These are phyloP conservation scores for Solanum chacoense DNA, from an alignment of 305 asterid species.

Conservation along the genomic window DNA sequence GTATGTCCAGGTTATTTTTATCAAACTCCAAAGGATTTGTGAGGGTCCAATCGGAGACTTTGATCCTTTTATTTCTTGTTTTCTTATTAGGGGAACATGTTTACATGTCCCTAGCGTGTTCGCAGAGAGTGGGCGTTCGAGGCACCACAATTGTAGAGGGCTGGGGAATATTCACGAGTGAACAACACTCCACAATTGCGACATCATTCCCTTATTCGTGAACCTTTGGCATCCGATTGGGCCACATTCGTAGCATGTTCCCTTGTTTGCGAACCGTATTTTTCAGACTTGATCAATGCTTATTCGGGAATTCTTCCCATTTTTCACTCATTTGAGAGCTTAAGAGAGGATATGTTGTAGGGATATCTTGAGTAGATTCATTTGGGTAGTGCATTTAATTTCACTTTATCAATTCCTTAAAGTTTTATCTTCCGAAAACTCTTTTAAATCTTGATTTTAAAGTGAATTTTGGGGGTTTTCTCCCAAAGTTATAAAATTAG, in stretches of 20 bases:
- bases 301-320: not conserved
- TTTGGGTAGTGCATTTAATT: too few species aligned
- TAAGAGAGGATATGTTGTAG: not conserved
- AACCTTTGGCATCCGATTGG: not conserved
- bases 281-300: not conserved
- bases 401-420: too few species aligned
- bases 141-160: too few species aligned
- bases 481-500: not conserved
- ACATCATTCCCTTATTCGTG: not conserved
- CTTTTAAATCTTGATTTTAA: not conserved
- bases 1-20: not conserved
- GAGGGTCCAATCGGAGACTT: not conserved
- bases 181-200: too few species aligned
- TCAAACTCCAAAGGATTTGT: too few species aligned
- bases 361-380: too few species aligned
- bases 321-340: not conserved
- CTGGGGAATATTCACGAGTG: too few species aligned
- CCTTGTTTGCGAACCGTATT: not conserved
- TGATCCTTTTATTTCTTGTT: not conserved
- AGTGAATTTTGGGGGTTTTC: not conserved
- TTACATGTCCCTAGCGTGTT: not conserved
- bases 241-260: not conserved
- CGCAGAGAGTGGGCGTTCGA: too few species aligned
- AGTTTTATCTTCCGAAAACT: not conserved
- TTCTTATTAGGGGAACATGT: not conserved